phyloP scores from a whole-genome alignment of 2,329 filamentous ascomycete genomes.

The Tolypocladium tropicale region DNA sequence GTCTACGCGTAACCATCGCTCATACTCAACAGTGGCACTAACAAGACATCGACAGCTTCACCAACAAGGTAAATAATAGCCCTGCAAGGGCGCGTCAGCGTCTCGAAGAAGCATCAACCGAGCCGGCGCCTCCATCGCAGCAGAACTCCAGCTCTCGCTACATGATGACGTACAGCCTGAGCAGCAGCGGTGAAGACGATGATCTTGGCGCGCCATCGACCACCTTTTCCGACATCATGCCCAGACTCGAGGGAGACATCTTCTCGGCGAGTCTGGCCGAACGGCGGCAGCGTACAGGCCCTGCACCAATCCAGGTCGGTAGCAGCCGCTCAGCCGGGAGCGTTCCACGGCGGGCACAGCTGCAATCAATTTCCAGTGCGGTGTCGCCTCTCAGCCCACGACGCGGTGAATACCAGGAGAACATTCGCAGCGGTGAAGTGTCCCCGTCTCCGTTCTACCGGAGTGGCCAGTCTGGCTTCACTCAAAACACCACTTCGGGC shows the following conservation, averaged over 20 bases:
- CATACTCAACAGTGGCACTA: neutral
- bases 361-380: constrained; percentile 9
- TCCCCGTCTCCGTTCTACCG: neutral
- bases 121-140: constrained; percentile 10
- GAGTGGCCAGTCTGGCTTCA: neutral
- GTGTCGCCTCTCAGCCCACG: constrained; percentile 17
- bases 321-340: constrained; percentile 1
- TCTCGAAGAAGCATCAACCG: constrained; percentile 8
- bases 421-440: neutral
- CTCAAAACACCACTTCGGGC: neutral
- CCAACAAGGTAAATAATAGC: constrained; percentile 17
- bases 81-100: constrained; percentile 11
- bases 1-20: constrained; percentile 5
- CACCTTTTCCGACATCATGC: constrained; percentile 22
- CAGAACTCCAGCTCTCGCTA: neutral
- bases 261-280: constrained; percentile 15
- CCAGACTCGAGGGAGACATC: constrained; percentile 9
- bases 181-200: constrained; percentile 1
- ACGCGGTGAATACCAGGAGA: neutral
- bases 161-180: neutral
- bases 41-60: constrained; percentile 19
- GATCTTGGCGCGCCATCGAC: constrained; percentile 6
- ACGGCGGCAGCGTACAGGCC: constrained; percentile 16
- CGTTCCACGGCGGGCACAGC: constrained; percentile 5
- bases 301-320: constrained; percentile 15